These are phyloP conservation scores for Hydnomerulius pinastri DNA, from an alignment of 768 basidiomycete species.

Conservation along the genomic window DNA sequence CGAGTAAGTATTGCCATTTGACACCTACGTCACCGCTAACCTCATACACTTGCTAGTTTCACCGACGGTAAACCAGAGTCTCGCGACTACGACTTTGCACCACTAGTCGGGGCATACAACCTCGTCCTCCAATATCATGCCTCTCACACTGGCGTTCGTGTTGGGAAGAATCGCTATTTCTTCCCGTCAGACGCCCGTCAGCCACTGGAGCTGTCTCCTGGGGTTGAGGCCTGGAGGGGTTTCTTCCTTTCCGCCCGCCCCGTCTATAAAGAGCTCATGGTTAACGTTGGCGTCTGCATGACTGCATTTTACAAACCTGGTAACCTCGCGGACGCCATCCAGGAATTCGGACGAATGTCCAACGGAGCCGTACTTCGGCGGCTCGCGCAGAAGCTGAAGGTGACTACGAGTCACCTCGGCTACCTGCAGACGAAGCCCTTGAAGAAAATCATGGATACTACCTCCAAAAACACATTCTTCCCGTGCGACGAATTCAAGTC, in stretches of 20 bases:
- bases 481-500: slow-evolving; percentile 58
- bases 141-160: slow-evolving; percentile 44
- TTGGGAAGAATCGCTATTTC: slow-evolving; percentile 54
- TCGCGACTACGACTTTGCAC: slow-evolving; percentile 42
- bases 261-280: slow-evolving; percentile 48
- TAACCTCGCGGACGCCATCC: slow-evolving; percentile 61
- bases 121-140: slow-evolving; percentile 47
- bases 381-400: slow-evolving; percentile 56
- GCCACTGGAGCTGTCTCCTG: slow-evolving; percentile 32
- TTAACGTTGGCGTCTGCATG: slow-evolving; percentile 57
- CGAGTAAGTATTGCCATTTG: slow-evolving; percentile 29
- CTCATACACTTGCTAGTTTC: slow-evolving; percentile 33
- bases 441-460: slow-evolving; percentile 37
- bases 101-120: slow-evolving; percentile 48
- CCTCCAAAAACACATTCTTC: slow-evolving; percentile 53
- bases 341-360: slow-evolving; percentile 45
- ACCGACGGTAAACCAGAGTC: slow-evolving; percentile 38
- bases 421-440: slow-evolving; percentile 53
- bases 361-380: slow-evolving; percentile 45
- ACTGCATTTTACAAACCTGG: slow-evolving; percentile 58
- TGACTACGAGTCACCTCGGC: slow-evolving; percentile 57
- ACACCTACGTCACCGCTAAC: neutral
- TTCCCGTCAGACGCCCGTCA: slow-evolving; percentile 35
- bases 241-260: slow-evolving; percentile 56
- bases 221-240: slow-evolving; percentile 47